Evolutionary conservation across 208 protist species (phyloP).

Genomic region (Trypanosoma cruzi): DNA sequence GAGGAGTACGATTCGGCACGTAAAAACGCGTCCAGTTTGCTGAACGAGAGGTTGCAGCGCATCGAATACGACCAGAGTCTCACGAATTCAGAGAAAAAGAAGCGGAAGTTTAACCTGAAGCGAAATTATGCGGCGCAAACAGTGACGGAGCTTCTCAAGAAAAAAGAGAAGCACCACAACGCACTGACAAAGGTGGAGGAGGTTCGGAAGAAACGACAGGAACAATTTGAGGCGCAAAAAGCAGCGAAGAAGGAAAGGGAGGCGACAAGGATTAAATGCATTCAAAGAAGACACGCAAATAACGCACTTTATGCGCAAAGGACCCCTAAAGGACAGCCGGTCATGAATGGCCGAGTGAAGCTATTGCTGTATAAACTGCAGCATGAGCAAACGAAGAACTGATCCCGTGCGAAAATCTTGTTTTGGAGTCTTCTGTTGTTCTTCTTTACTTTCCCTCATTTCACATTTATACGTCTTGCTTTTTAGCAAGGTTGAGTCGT

Average conservation of each 20-base stretch:
- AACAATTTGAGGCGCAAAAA: conserved; percentile 47
- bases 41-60: conserved; percentile 56
- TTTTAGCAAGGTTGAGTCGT: neutral
- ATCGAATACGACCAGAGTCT: conserved; percentile 88
- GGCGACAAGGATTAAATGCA: conserved; percentile 40
- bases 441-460: conserved; percentile 11
- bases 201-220: conserved; percentile 50
- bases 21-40: conserved; percentile 33
- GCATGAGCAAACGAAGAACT: conserved; percentile 11
- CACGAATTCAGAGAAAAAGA: conserved; percentile 87
- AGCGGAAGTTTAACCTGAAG: conserved; percentile 87
- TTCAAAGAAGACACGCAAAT: conserved; percentile 49
- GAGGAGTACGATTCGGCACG: conserved; percentile 78
- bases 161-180: conserved; percentile 57
- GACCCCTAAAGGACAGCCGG: conserved; percentile 79
- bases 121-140: conserved; percentile 83
- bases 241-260: conserved; percentile 46
- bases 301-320: conserved; percentile 65
- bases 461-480: neutral
- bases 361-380: conserved; percentile 68
- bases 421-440: conserved; percentile 7
- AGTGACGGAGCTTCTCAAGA: conserved; percentile 63
- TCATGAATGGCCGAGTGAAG: conserved; percentile 74
- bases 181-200: conserved; percentile 65
- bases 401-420: neutral